Evolutionary conservation across 805 yeast species (phyloP).

Genomic region (Blastobotrys muscicola): DNA sequence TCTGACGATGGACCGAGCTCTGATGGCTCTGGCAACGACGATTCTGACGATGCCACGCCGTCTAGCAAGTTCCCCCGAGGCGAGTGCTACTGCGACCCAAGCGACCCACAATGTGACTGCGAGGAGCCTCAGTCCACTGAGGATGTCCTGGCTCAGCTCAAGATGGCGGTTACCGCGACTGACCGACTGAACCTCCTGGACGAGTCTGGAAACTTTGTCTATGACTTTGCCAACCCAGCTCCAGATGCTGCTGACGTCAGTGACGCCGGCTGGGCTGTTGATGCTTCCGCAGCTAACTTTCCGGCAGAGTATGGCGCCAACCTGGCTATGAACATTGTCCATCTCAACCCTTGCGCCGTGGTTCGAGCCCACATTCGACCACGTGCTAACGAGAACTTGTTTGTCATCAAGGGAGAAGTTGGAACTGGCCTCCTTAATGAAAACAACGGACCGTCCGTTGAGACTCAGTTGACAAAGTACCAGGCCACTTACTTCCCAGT

Average conservation of each 20-base stretch:
- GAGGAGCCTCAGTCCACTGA: too few relatives aligned
- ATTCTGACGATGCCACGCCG: too few relatives aligned
- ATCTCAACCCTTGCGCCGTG: conserved; percentile 14
- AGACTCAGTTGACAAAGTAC: conserved; percentile 8
- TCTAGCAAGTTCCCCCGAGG: too few relatives aligned
- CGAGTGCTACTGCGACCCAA: too few relatives aligned
- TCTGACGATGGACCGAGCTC: not conserved
- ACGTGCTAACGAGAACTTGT: conserved; percentile 13
- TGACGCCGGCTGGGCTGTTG: conserved; percentile 9
- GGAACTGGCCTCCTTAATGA: conserved; percentile 12
- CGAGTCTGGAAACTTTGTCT: conserved; percentile 11
- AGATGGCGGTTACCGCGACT: not conserved
- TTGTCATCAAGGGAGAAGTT: conserved; percentile 12
- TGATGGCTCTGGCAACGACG: not conserved
- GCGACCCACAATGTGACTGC: too few relatives aligned
- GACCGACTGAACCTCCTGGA: conserved; percentile 6
- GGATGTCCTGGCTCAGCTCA: too few relatives aligned
- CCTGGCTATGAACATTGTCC: conserved; percentile 9
- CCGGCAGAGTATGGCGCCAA: conserved; percentile 15
- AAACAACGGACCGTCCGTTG: conserved; percentile 7
- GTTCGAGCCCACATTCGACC: conserved; percentile 13
- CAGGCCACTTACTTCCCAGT: conserved; percentile 15
- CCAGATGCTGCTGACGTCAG: conserved; percentile 1
- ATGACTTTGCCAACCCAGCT: conserved; percentile 15
- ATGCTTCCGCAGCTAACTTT: conserved; percentile 10